These are phyloP conservation scores for Mycena galericulata DNA, from an alignment of 768 basidiomycete species.

Conservation along the genomic window DNA sequence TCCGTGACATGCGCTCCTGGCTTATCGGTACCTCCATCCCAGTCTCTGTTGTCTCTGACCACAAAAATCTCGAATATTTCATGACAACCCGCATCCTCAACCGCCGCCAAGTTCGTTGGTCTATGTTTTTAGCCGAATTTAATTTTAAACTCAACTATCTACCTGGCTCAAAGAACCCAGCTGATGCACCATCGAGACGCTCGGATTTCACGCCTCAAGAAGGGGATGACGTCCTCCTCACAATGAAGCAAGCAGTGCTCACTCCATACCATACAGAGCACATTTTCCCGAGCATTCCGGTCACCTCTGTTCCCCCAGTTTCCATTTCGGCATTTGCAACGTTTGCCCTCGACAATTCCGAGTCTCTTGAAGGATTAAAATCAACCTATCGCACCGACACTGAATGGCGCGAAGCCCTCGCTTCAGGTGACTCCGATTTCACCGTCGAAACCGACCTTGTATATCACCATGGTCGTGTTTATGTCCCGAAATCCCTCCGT, in stretches of 20 bases:
- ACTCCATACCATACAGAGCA: background rate
- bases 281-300: background rate
- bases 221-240: background rate
- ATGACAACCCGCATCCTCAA: background rate
- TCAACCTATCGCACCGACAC: background rate
- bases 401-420: background rate
- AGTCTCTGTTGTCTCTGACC: slow-evolving; percentile 54
- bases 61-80: slow-evolving; percentile 43
- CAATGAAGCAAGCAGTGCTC: background rate
- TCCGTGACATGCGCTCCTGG: slow-evolving; percentile 29
- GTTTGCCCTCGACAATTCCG: background rate
- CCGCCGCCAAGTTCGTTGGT: background rate
- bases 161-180: background rate
- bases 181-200: slow-evolving; percentile 29
- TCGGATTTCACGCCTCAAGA: slow-evolving; percentile 14
- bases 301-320: background rate
- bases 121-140: background rate
- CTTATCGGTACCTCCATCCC: slow-evolving; percentile 43
- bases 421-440: background rate
- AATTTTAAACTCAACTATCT: background rate
- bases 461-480: background rate
- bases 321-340: background rate
- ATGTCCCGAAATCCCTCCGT: too few species aligned
- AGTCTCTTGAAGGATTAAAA: background rate
- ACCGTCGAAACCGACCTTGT: background rate